Evolutionary conservation across 352 stramenopile species (phyloP).

Genomic region (Phytophthora litchii): DNA sequence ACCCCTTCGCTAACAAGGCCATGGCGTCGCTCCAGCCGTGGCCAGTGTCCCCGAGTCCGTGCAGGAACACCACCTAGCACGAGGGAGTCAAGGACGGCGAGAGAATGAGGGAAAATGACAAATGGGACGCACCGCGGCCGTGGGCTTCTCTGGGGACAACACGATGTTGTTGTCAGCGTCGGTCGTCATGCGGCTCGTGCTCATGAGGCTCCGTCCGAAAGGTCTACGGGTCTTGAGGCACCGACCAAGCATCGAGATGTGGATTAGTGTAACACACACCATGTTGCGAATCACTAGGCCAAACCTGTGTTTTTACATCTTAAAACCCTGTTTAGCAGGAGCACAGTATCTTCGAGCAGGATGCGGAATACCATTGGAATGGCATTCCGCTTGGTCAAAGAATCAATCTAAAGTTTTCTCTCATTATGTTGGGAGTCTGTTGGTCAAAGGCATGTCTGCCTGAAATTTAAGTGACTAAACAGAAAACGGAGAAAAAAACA

Average conservation of each 20-base stretch:
- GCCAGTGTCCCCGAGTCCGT: constrained; percentile 93
- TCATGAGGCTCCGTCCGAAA: constrained; percentile 23
- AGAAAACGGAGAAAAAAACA: too few relatives aligned
- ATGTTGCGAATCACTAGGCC: too few relatives aligned
- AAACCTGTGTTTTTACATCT: too few relatives aligned
- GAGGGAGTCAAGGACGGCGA: not conserved
- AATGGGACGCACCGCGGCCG: constrained; percentile 27
- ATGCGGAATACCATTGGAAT: too few relatives aligned
- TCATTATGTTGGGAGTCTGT: too few relatives aligned
- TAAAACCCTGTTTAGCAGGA: too few relatives aligned
- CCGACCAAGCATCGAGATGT: constrained; percentile 15
- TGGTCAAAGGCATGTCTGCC: too few relatives aligned
- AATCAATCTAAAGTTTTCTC: too few relatives aligned
- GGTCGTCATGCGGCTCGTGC: constrained; percentile 31
- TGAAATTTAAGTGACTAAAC: too few relatives aligned
- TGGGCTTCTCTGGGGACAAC: constrained; percentile 38
- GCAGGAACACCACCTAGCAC: constrained; percentile 72
- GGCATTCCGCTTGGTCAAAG: too few relatives aligned
- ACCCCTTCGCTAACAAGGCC: constrained; percentile 48
- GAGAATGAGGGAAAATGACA: not conserved
- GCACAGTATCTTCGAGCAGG: too few relatives aligned
- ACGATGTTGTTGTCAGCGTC: constrained; percentile 47
- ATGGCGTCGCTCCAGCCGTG: constrained; percentile 86
- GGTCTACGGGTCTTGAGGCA: constrained; percentile 8
- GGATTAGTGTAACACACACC: not conserved